phyloP scores from a whole-genome alignment of 176 grass and related monocot species.

The Thinopyrum elongatum region DNA sequence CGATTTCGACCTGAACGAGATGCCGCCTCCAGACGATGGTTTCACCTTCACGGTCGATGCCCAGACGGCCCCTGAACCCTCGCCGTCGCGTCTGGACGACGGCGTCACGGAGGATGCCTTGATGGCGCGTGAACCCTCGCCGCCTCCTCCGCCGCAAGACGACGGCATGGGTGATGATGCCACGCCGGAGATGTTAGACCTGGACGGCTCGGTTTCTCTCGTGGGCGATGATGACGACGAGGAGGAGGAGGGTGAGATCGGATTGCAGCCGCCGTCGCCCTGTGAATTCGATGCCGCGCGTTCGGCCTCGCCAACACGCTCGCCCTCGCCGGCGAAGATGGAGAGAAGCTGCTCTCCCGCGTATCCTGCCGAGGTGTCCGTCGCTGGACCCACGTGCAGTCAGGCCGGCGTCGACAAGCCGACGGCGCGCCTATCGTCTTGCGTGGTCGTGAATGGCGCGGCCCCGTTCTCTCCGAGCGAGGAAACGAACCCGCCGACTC shows the following conservation, averaged over 20 bases:
- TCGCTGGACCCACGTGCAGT: not conserved
- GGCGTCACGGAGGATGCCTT: not conserved
- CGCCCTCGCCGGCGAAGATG: not conserved
- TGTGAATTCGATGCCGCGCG: not conserved
- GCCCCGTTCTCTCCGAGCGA: not conserved
- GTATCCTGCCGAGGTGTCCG: not conserved
- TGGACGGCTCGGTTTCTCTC: not conserved
- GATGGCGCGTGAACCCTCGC: not conserved
- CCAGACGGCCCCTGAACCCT: not conserved
- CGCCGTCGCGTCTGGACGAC: not conserved
- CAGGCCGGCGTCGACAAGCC: not conserved
- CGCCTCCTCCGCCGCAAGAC: not conserved
- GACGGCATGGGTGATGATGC: not conserved
- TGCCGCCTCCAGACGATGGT: not conserved
- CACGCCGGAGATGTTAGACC: not conserved
- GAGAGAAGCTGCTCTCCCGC: not conserved
- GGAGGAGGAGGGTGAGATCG: not conserved
- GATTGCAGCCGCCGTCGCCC: not conserved
- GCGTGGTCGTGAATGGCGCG: not conserved
- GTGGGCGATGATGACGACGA: not conserved
- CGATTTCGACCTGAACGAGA: not conserved
- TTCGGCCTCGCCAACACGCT: not conserved
- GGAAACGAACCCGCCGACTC: not conserved
- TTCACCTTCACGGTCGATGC: not conserved
- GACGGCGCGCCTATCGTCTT: not conserved